Conservation (phyloP, 2,329 filamentous ascomycete genomes). For the Hysterium pulicare region DNA sequence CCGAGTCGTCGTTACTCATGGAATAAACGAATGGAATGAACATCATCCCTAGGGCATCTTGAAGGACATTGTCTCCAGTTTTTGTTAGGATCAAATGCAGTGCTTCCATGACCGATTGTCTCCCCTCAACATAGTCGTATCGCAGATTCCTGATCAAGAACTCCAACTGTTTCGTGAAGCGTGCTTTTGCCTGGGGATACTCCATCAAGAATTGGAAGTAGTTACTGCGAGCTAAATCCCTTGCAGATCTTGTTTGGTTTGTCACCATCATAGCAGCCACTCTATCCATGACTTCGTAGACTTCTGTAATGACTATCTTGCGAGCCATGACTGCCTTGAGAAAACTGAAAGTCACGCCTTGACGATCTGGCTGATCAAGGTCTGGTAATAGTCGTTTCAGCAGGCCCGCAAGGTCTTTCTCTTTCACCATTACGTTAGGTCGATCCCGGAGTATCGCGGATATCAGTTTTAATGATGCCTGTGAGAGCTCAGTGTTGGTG, state of each 20-base stretch:
- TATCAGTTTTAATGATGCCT: constrained; percentile 84
- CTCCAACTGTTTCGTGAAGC: constrained; percentile 83
- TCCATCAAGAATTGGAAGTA: constrained; percentile 94
- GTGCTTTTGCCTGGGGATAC: constrained; percentile 85
- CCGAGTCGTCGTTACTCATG: constrained; percentile 82
- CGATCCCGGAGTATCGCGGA: constrained; percentile 81
- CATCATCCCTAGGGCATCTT: constrained; percentile 75
- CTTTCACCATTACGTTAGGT: constrained; percentile 70
- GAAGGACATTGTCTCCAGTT: constrained; percentile 69
- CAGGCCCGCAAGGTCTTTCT: constrained; percentile 77
- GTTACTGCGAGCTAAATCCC: constrained; percentile 81
- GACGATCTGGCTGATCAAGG: constrained; percentile 85
- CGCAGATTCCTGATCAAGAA: constrained; percentile 90
- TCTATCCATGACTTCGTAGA: constrained; percentile 90
- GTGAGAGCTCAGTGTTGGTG: constrained; percentile 78
- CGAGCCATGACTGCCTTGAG: constrained; percentile 81
- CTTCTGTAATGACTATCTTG: constrained; percentile 76
- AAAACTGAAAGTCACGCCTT: constrained; percentile 94
- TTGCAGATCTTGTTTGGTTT: constrained; percentile 84
- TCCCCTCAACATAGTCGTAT: constrained; percentile 83
- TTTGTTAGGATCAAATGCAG: constrained; percentile 84
- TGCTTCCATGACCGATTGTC: constrained; percentile 90
- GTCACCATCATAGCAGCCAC: constrained; percentile 86
- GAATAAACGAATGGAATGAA: constrained; percentile 85
- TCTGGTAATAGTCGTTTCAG: constrained; percentile 81